Evolutionary conservation across 1,139 yeast genomes (phyloP), one percentile per base, ranked within the genome.

Genomic region (Scheffersomyces quercinus): DNA sequence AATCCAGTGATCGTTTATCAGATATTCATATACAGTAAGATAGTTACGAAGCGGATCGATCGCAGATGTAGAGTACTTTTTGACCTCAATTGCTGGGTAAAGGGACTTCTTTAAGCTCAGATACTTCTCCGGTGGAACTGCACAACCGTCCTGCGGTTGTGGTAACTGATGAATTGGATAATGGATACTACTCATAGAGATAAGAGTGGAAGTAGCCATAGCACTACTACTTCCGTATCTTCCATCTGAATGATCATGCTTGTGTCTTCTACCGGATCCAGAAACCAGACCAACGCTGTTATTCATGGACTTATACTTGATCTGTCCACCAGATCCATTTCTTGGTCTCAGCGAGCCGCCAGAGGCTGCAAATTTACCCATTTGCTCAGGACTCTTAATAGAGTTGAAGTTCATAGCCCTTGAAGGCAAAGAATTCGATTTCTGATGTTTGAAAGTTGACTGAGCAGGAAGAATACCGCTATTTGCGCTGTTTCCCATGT

Each of bases 41-140:
- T 73, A 85, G 59, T 81, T 81, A 47, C 95, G 73, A 29, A 77
- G 44, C 3, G 73, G 72, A 45, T 68, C 71, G 32, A 73, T 81
- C 50, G 88, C 95, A 29, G 85, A 82, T 8, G 88, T 81, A 13
- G 91, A 84, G 46, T 89, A 86, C 59, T 86, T 86, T 53, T 82
- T 82, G 48, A 80, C 73, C 56, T 73, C 76, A 28, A 70, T 67
- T 39, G 75, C 68, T n/a, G 71, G 66, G 45, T 66, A 67, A 5
- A 64, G 53, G 12, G 42, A 28, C 15, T 65, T 65, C 15, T 65
- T 53, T 42, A 65, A 55, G 20, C 52, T 50, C 36, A 53, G 49
- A 44, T 65, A 70, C 35, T 62, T 58, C 4, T 59, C 58, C 10
- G 64, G 62, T 15, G 70, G 63, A 10, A 49, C 48, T 16, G 53